Percentiles rank a stretch among this genome's conserved stretches.
Evolutionary conservation across 441 rosid genomes (phyloP).

Genomic region (Erodium chrysanthum): DNA sequence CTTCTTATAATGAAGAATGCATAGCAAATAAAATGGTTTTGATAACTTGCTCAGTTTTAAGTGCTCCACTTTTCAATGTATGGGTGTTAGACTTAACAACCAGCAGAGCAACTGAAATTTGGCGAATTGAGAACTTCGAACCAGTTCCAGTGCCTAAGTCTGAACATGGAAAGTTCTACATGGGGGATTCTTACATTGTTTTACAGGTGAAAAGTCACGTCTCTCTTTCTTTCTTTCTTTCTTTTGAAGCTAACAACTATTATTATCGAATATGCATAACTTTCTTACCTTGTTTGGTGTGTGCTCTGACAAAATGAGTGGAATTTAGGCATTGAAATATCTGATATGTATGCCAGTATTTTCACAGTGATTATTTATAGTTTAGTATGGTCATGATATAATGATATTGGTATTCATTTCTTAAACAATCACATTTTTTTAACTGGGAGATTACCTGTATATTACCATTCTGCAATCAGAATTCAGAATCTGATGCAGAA

Average conservation of each 20-base stretch:
- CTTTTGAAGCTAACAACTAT: neutral
- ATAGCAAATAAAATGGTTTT: constrained; percentile 4
- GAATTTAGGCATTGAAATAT: neutral
- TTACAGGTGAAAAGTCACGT: constrained; percentile 51
- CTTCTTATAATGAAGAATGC: neutral
- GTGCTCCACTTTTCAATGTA: constrained; percentile 9
- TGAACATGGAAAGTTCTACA: constrained; percentile 86
- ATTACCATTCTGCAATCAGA: neutral
- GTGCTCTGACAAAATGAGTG: neutral
- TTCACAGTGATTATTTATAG: too few relatives aligned
- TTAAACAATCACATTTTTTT: neutral
- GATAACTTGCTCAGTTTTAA: constrained; percentile 6
- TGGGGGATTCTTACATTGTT: constrained; percentile 87
- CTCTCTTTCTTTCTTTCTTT: neutral
- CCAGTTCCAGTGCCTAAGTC: constrained; percentile 81
- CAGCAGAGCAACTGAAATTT: constrained; percentile 82
- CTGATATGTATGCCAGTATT: neutral
- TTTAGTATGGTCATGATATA: too few relatives aligned
- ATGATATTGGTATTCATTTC: neutral
- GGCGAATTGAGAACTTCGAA: constrained; percentile 96
- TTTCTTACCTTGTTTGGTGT: neutral
- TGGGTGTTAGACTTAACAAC: constrained; percentile 43
- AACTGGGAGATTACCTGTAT: neutral
- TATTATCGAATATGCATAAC: neutral
- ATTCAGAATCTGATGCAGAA: neutral